Base-by-base conservation (phyloP, 208 protist genomes). In the Crithidia fasciculata region DNA sequence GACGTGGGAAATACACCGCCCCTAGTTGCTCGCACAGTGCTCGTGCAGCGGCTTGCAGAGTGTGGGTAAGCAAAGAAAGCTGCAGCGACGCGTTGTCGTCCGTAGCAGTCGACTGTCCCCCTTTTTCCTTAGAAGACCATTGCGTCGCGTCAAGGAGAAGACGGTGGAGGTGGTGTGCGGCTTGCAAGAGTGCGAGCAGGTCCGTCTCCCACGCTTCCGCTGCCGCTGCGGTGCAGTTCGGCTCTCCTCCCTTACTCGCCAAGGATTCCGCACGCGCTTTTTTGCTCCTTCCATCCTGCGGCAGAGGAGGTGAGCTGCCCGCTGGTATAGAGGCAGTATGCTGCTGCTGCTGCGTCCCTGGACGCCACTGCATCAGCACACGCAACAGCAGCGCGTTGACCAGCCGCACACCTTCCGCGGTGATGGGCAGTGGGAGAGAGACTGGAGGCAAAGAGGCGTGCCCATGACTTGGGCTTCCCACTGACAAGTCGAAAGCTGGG, bases 11-110 rank as follows among this genome's bases (percentile, higher is more conserved):
- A 19, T 75, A 49, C 13, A 69, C 59, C 12, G 54, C 66, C 16
- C 84, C 81, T 2, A 85, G 69, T 54, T 85, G 84, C 63, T 80
- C 78, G 0, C 74, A 56, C 59, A 91, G 68, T 16, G 76, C 83
- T 2, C 82, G 63, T 47, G 80, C 67, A 8, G 75, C 78, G 2
- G 84, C 69, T 54, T 87, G 78, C 43, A 74, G 28, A 28, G 74
- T 74, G 40, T 69, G 49, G 12, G 40, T 12, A 7, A 83, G 39
- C 41, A 78, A 5, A 4, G 39, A 57, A 47, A 45, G 13, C n/a
- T 57, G 39, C 37, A 69, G 39, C 16, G 54, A 47, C 7, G 15
- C 52, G n/a, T 28, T 28, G 28, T 28, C 28, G 28, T 28, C 28
- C 28, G 28, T 28, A 28, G 28, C 28, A 28, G 28, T 28, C 28